Percentiles rank a stretch among this genome's conserved stretches.
Evolutionary conservation across 495 filamentous ascomycete genomes (phyloP).

Genomic region (Neurospora sp.): DNA sequence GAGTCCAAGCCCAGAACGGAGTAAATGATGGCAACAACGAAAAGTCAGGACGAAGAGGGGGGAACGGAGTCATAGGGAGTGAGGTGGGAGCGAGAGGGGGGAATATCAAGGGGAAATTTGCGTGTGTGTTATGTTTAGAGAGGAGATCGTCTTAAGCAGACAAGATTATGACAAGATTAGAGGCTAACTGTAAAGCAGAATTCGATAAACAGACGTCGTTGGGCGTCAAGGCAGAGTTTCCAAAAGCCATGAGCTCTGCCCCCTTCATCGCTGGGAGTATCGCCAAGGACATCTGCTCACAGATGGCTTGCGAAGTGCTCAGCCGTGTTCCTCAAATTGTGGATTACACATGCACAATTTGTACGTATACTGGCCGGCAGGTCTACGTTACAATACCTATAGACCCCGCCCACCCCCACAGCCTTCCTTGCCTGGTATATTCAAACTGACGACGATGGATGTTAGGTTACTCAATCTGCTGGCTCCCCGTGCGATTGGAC

Average conservation of each 20-base stretch:
- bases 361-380: constrained; percentile 18
- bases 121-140: background rate
- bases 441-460: background rate
- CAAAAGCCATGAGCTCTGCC: constrained; percentile 37
- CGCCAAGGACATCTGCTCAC: constrained; percentile 55
- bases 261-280: constrained; percentile 45
- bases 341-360: constrained; percentile 68
- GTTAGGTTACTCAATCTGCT: constrained; percentile 43
- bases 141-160: too few relatives aligned
- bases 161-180: background rate
- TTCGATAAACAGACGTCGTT: constrained; percentile 71
- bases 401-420: background rate
- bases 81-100: background rate
- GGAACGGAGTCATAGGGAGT: background rate
- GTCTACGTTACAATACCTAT: background rate
- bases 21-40: background rate
- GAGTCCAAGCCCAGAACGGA: constrained; percentile 10
- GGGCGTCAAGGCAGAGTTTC: constrained; percentile 44
- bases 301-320: constrained; percentile 53
- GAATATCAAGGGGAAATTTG: background rate
- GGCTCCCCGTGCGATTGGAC: constrained; percentile 53
- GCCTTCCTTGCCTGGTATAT: background rate
- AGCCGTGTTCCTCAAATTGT: constrained; percentile 57
- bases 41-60: background rate
- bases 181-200: constrained; percentile 36